Conservation (phyloP, 2,329 filamentous ascomycete species). For the Sporothrix inflata region DNA sequence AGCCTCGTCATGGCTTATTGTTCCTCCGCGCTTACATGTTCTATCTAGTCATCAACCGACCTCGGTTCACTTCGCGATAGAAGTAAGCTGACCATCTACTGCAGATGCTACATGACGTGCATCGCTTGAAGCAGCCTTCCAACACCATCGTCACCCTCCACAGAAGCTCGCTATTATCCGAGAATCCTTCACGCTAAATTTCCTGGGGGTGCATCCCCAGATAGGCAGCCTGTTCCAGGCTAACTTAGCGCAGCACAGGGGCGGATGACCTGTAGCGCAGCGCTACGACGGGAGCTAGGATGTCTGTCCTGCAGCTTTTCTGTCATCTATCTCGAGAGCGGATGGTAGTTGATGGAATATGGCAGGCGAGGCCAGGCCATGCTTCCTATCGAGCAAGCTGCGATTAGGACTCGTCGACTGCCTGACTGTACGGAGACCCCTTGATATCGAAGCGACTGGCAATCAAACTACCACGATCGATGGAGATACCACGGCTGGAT, state of each 20-base stretch:
- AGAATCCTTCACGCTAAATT: slow-evolving; percentile 4
- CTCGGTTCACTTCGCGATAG: background rate
- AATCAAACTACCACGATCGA: background rate
- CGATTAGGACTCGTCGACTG: background rate
- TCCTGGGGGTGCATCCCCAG: background rate
- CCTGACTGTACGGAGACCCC: background rate
- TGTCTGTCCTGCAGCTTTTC: slow-evolving; percentile 1
- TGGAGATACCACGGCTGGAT: background rate
- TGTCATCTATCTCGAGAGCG: background rate
- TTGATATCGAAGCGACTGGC: background rate
- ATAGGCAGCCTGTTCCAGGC: background rate
- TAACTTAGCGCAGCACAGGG: background rate
- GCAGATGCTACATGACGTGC: background rate
- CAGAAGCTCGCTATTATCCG: background rate
- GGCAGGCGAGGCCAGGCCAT: background rate
- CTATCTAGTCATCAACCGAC: background rate
- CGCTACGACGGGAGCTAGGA: slow-evolving; percentile 2
- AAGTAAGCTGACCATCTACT: background rate
- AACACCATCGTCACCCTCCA: background rate
- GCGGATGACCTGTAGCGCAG: background rate
- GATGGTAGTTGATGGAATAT: too few relatives aligned
- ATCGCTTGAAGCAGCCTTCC: background rate
- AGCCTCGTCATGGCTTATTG: background rate
- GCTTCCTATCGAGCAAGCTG: background rate
- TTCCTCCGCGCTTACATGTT: background rate